Percentiles rank a stretch among this genome's conserved stretches.
phyloP scores from a whole-genome alignment of 1,139 yeast species.

The Candida dubliniensis region DNA sequence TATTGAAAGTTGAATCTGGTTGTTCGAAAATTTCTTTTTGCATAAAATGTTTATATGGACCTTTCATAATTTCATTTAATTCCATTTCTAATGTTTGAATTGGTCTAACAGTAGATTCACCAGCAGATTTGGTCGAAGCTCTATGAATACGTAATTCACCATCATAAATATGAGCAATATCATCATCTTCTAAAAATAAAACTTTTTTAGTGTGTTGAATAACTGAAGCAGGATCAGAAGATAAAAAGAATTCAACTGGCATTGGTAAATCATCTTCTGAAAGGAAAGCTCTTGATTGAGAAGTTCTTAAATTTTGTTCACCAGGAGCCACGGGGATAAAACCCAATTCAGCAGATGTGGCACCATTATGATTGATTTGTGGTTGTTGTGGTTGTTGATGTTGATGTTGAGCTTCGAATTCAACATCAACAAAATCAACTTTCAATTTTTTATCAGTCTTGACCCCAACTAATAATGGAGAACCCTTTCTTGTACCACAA shows the following conservation, averaged over 20 bases:
- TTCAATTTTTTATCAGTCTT: slow-evolving; percentile 92
- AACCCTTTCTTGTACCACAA: slow-evolving; percentile 97
- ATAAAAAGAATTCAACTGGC: slow-evolving; percentile 94
- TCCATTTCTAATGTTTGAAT: slow-evolving; percentile 97
- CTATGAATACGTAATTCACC: slow-evolving; percentile 99
- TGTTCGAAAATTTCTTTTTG: slow-evolving; percentile 98
- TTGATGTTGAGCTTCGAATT: slow-evolving; percentile 65
- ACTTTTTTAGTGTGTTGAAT: slow-evolving; percentile 97
- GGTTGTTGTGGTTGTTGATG: slow-evolving; percentile 18
- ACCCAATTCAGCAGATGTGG: slow-evolving; percentile 23
- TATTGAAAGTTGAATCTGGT: slow-evolving; percentile 96
- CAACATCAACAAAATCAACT: slow-evolving; percentile 98
- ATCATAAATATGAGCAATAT: slow-evolving; percentile 95
- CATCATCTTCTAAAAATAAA: slow-evolving; percentile 94
- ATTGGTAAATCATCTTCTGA: slow-evolving; percentile 89
- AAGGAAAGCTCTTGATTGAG: slow-evolving; percentile 90
- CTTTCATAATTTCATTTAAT: slow-evolving; percentile 97
- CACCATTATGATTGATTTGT: slow-evolving; percentile 9
- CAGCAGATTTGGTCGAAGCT: slow-evolving; percentile 78
- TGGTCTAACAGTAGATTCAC: slow-evolving; percentile 89
- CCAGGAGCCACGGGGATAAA: slow-evolving; percentile 43
- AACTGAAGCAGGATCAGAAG: slow-evolving; percentile 98
- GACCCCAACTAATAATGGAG: slow-evolving; percentile 95
- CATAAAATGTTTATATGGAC: slow-evolving; percentile 95
- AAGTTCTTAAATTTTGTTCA: slow-evolving; percentile 68